These are phyloP conservation scores for Combretum micranthum DNA, from an alignment of 345 rosid genomes.

Conservation along the genomic window DNA sequence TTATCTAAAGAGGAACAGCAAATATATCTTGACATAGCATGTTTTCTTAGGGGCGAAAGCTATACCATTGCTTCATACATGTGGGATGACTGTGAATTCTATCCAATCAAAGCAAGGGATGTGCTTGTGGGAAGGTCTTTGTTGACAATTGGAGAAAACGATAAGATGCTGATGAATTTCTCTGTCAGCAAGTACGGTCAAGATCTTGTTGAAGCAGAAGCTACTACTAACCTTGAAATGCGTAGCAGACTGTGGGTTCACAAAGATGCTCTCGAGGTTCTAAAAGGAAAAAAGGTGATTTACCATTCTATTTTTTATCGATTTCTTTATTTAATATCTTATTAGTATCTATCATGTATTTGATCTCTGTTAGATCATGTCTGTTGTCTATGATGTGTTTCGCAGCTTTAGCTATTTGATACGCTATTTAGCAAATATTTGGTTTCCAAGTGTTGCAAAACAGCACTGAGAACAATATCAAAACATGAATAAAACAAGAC, in stretches of 20 bases:
- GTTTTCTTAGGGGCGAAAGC: neutral
- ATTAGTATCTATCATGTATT: too few species aligned
- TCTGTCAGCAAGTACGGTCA: neutral
- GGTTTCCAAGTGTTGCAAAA: too few species aligned
- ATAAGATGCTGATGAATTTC: neutral
- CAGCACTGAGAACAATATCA: too few species aligned
- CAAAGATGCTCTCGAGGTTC: too few species aligned
- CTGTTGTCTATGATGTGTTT: too few species aligned
- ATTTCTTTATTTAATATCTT: too few species aligned
- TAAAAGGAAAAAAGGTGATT: too few species aligned
- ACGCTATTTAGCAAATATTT: too few species aligned
- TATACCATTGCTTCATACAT: neutral
- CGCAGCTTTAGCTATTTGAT: too few species aligned
- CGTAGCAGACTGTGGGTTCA: neutral
- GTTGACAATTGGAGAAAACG: neutral
- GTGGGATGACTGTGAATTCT: neutral
- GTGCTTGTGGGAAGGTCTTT: slow-evolving; percentile 3
- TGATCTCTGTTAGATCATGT: too few species aligned
- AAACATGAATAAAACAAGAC: too few species aligned
- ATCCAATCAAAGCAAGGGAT: neutral
- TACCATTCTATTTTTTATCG: too few species aligned
- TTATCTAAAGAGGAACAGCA: neutral
- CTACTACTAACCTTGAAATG: neutral
- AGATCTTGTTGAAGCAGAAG: neutral
- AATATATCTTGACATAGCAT: slow-evolving; percentile 10